Percentiles rank a stretch among this genome's conserved stretches.
Conservation (phyloP, 176 grass and related monocot species). For the Zoysia japonica region DNA sequence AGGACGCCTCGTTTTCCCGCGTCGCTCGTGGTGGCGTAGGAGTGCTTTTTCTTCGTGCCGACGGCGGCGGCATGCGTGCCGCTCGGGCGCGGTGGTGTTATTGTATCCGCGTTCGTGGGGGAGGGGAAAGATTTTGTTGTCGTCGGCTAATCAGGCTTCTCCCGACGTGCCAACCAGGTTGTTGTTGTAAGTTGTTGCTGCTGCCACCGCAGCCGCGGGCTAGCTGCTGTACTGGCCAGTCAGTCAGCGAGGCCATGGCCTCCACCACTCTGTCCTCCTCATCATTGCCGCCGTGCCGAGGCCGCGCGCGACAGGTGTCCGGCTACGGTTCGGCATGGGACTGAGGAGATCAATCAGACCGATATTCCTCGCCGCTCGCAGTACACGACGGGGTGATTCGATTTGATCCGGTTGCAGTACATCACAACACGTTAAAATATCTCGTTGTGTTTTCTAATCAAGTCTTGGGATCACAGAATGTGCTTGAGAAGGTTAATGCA, state of each 20-base stretch:
- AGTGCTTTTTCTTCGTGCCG: conserved; percentile 7
- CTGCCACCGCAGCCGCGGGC: not conserved
- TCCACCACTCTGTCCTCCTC: conserved; percentile 38
- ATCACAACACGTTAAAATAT: not conserved
- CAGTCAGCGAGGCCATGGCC: conserved; percentile 38
- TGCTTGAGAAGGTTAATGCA: not conserved
- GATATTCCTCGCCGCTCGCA: conserved; percentile 3
- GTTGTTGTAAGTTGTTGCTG: not conserved
- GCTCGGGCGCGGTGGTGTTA: not conserved
- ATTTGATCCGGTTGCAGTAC: not conserved
- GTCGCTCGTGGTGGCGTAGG: not conserved
- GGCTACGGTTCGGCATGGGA: conserved; percentile 11
- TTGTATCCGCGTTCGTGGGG: conserved; percentile 48
- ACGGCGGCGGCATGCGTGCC: not conserved
- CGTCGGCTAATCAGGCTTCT: not conserved
- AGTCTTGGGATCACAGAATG: not conserved
- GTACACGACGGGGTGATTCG: conserved; percentile 7
- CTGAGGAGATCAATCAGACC: conserved; percentile 27
- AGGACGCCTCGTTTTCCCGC: not conserved
- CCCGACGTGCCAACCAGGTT: conserved; percentile 57
- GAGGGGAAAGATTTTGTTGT: conserved; percentile 32
- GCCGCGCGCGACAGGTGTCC: conserved; percentile 26
- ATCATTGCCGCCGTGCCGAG: not conserved
- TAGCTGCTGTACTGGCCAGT: conserved; percentile 12
- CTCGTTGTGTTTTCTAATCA: conserved; percentile 3